Percentiles rank a stretch among this genome's conserved stretches.
These are phyloP conservation scores for Alternaria incomplexa DNA, from an alignment of 2,329 filamentous ascomycete genomes.

Conservation along the genomic window DNA sequence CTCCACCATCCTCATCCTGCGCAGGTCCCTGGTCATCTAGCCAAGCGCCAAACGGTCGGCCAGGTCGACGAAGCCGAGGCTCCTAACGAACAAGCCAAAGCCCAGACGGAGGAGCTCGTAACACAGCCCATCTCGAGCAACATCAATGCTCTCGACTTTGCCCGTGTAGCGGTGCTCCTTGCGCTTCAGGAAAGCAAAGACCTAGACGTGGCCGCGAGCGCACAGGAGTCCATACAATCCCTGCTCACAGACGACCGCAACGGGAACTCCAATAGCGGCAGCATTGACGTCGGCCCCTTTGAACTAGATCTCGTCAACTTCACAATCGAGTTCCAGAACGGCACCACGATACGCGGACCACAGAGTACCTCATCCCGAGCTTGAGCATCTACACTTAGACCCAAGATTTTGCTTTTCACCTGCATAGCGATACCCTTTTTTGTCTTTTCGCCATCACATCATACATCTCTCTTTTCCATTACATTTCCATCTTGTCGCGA, in stretches of 20 bases:
- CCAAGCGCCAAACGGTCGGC: conserved; percentile 38
- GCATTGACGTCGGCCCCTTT: conserved; percentile 39
- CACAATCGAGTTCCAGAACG: conserved; percentile 41
- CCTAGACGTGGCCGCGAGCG: conserved; percentile 49
- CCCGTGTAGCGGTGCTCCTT: conserved; percentile 53
- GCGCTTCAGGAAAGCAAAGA: conserved; percentile 51
- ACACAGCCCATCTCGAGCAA: conserved; percentile 44
- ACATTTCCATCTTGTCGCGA: neutral
- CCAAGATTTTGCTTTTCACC: neutral
- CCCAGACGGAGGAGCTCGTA: conserved; percentile 22
- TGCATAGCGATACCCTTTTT: conserved; percentile 26
- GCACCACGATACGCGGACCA: conserved; percentile 36
- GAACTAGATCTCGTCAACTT: conserved; percentile 40
- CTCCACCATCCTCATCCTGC: conserved; percentile 32
- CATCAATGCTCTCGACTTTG: conserved; percentile 52
- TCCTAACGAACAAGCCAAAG: conserved; percentile 23
- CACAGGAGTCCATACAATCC: conserved; percentile 52
- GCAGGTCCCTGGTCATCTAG: conserved; percentile 9
- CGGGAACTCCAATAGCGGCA: conserved; percentile 29
- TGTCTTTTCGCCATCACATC: conserved; percentile 5
- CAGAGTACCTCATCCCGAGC: conserved; percentile 5
- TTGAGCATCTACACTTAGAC: neutral
- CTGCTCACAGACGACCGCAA: conserved; percentile 42
- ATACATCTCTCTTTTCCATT: neutral
- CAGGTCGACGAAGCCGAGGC: conserved; percentile 39